Base-by-base conservation (phyloP, 1,284 basidiomycete species). In the Boletus chippewaensis region DNA sequence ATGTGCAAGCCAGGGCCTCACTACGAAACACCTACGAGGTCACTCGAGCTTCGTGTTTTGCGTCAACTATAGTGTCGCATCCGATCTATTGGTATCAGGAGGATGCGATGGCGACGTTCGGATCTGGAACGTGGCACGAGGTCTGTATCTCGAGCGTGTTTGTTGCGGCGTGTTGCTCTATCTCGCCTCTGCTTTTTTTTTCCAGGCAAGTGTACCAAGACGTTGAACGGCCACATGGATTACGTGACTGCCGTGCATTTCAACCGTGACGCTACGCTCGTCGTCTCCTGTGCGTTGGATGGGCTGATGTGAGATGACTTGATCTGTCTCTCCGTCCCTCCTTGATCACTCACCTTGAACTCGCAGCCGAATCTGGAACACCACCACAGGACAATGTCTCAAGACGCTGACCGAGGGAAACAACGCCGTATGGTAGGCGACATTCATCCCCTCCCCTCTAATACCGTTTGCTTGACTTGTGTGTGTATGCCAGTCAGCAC, bases 211-310 rank as follows among this genome's bases (percentile, higher is more conserved):
- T 87, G 83, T 57, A 76, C 91, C 65, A 87, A 89, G 65, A 88
- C 84, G 1, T 65, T 97, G 29, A 88, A 93, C 45, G 96, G 93
- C 0, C 95, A 99, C 68, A 78, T 92, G 22, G 96, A 99, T 69
- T 95, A 91, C 52, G 92, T 99, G 12, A 94, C 92, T 31, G 87
- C 87, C 4, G 91, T 98, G 1, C 88, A 91, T 60, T 99, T 97
- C 72, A 97, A 95, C 67, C 70, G 84, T 55, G 95, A 98, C 61
- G 92, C 93, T 0, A 87, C 87, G 0, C 78, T 98, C 62, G 86
- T 99, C 53, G 88, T 96, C 1, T 95, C 90, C 6, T 92, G 88
- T 61, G 82, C 90, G 43, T 83, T 94, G 50, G 95, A 99, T 62
- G 96, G 94, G 1, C 74, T 96, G 45, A 95, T 99, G 93, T 95